phyloP scores from a whole-genome alignment of 2,329 filamentous ascomycete genomes.

The Fusarium caatingaense region DNA sequence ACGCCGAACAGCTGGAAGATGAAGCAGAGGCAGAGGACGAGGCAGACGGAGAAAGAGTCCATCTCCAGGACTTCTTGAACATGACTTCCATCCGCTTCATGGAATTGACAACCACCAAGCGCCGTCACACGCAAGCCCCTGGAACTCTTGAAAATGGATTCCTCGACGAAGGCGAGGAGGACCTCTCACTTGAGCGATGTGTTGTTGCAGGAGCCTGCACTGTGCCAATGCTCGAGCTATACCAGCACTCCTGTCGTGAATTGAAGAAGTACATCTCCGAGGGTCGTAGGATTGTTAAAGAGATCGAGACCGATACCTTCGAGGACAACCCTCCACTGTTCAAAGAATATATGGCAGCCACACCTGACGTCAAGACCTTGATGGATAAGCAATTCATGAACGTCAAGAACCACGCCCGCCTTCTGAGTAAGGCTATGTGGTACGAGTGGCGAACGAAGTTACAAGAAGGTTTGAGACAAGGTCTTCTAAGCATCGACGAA shows the following conservation, averaged over 20 bases:
- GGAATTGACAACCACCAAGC: conserved; percentile 96
- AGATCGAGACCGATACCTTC: conserved; percentile 89
- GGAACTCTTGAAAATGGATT: conserved; percentile 57
- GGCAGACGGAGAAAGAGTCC: conserved; percentile 70
- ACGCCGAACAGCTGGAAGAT: conserved; percentile 57
- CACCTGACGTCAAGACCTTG: conserved; percentile 81
- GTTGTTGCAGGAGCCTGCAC: conserved; percentile 92
- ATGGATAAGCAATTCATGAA: conserved; percentile 99
- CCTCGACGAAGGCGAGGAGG: conserved; percentile 58
- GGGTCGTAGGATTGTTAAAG: conserved; percentile 87
- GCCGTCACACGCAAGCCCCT: conserved; percentile 83
- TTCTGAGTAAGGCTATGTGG: conserved; percentile 96
- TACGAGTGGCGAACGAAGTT: conserved; percentile 97
- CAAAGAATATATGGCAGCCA: conserved; percentile 87
- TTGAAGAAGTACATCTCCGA: conserved; percentile 97
- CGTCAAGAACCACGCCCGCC: conserved; percentile 89
- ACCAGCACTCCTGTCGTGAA: conserved; percentile 95
- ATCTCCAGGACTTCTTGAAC: conserved; percentile 91
- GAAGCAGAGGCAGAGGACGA: conserved; percentile 64
- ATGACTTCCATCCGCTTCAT: conserved; percentile 98
- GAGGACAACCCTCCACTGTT: conserved; percentile 93
- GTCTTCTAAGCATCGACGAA: conserved; percentile 78
- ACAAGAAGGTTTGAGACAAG: conserved; percentile 82
- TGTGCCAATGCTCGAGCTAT: conserved; percentile 91
- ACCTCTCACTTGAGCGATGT: conserved; percentile 76